A percentile compares a stretch with the other conserved stretches of the same genome.
Evolutionary conservation across 169 alveolate species (phyloP).

Genomic region (Plasmodium berghei): DNA sequence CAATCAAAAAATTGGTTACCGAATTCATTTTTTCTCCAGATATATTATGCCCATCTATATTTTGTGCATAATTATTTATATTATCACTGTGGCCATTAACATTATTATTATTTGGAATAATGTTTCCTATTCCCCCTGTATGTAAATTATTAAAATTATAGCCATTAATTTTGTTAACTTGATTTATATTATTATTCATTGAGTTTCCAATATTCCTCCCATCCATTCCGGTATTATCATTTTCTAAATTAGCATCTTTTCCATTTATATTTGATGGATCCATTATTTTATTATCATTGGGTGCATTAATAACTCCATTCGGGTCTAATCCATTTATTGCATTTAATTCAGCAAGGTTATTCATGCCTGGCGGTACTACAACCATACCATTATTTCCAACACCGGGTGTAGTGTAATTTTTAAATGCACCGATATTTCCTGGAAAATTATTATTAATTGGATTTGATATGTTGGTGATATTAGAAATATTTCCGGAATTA

Average conservation of each 20-base stretch:
- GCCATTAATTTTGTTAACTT: neutral
- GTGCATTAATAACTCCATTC: neutral
- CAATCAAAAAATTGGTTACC: too few relatives aligned
- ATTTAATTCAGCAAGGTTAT: too few relatives aligned
- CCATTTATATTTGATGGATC: too few relatives aligned
- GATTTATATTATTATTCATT: slow-evolving; percentile 7
- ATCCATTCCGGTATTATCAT: slow-evolving; percentile 6
- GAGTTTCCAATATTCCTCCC: neutral
- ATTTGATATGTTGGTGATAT: neutral
- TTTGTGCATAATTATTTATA: neutral
- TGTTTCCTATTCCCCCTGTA: neutral
- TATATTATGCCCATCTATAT: neutral
- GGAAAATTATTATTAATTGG: too few relatives aligned
- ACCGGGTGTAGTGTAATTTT: too few relatives aligned
- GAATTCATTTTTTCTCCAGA: neutral
- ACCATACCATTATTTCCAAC: too few relatives aligned
- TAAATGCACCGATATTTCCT: too few relatives aligned
- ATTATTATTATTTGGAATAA: slow-evolving; percentile 14
- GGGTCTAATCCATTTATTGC: too few relatives aligned
- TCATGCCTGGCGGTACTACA: too few relatives aligned
- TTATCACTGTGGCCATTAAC: neutral
- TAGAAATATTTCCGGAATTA: neutral
- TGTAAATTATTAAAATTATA: slow-evolving; percentile 5
- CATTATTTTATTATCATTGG: neutral
- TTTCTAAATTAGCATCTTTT: too few relatives aligned